A percentile compares a stretch with the other conserved stretches of the same genome.
Conservation (phyloP, 1,284 basidiomycete genomes). For the Blastosporella zonata region DNA sequence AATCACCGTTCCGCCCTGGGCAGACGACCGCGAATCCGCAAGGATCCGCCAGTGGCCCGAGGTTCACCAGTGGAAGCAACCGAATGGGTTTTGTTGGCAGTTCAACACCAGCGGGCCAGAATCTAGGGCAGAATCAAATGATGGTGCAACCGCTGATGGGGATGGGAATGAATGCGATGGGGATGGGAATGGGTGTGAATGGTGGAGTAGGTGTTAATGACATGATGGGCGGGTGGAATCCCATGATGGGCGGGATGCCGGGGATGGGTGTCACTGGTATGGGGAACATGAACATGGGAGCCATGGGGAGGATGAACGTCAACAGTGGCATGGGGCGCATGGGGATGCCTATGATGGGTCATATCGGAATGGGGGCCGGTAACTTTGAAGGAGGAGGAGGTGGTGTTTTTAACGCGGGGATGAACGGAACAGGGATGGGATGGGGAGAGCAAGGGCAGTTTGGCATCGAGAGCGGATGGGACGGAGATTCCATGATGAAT, state of each 20-base stretch:
- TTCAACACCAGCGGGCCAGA: slow-evolving; percentile 19
- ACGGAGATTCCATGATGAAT: slow-evolving; percentile 28
- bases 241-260: slow-evolving; percentile 30
- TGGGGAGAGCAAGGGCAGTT: slow-evolving; percentile 36
- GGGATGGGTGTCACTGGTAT: slow-evolving; percentile 21
- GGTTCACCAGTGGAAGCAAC: slow-evolving; percentile 22
- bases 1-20: slow-evolving; percentile 63
- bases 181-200: slow-evolving; percentile 29
- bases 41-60: slow-evolving; percentile 17
- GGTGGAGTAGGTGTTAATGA: slow-evolving; percentile 28
- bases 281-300: slow-evolving; percentile 28
- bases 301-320: slow-evolving; percentile 30
- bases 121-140: slow-evolving; percentile 38
- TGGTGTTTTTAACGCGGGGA: slow-evolving; percentile 25
- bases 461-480: slow-evolving; percentile 33
- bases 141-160: slow-evolving; percentile 50
- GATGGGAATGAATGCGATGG: slow-evolving; percentile 35
- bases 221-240: slow-evolving; percentile 35
- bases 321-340: slow-evolving; percentile 26
- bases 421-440: slow-evolving; percentile 26
- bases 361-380: slow-evolving; percentile 36
- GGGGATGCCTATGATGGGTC: slow-evolving; percentile 46
- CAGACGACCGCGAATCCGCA: slow-evolving; percentile 21
- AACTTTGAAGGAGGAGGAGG: slow-evolving; percentile 25
- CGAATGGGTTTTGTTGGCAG: slow-evolving; percentile 20